These are phyloP conservation scores for Acidomyces sp. DNA, from an alignment of 495 filamentous ascomycete species.

Conservation along the genomic window DNA sequence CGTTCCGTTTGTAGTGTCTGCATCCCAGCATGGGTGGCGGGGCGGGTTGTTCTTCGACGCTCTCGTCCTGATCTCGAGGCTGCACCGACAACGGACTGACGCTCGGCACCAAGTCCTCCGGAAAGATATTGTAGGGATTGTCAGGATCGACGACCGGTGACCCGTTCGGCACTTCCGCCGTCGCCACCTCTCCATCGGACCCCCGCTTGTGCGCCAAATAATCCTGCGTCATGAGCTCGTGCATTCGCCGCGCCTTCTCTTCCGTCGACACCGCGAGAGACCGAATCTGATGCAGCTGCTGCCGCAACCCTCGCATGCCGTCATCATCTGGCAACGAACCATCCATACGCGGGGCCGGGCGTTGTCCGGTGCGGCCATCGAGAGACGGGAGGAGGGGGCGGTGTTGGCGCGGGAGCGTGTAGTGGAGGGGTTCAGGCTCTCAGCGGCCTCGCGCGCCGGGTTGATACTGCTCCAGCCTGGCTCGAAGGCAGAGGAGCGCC, in stretches of 20 bases:
- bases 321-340: slow-evolving; percentile 71
- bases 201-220: slow-evolving; percentile 35
- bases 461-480: slow-evolving; percentile 10
- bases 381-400: too few relatives aligned
- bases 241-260: slow-evolving; percentile 75
- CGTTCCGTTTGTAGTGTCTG: slow-evolving; percentile 85
- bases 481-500: neutral
- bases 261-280: slow-evolving; percentile 46
- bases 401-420: neutral
- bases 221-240: slow-evolving; percentile 66
- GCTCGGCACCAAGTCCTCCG: slow-evolving; percentile 58
- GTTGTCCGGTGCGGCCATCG: too few relatives aligned
- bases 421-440: slow-evolving; percentile 1
- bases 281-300: slow-evolving; percentile 66
- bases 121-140: slow-evolving; percentile 53
- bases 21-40: slow-evolving; percentile 48
- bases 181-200: slow-evolving; percentile 1
- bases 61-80: slow-evolving; percentile 33
- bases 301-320: slow-evolving; percentile 67
- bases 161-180: neutral
- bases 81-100: slow-evolving; percentile 41
- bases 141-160: slow-evolving; percentile 23
- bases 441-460: slow-evolving; percentile 5
- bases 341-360: too few relatives aligned
- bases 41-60: slow-evolving; percentile 32